Conservation (phyloP, 2,329 filamentous ascomycete genomes). For the Exophiala aquamarina region DNA sequence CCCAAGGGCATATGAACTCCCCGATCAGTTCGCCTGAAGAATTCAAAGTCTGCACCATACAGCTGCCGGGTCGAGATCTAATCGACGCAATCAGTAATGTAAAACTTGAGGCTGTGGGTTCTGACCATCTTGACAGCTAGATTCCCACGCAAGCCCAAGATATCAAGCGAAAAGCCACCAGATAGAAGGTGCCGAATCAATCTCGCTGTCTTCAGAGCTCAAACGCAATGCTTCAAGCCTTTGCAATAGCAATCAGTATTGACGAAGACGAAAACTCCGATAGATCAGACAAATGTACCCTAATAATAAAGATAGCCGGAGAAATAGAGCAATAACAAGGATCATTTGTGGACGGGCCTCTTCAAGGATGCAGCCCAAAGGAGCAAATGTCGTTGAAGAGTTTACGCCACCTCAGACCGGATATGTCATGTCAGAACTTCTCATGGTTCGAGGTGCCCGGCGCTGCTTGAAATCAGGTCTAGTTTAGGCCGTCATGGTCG, state of each 20-base stretch:
- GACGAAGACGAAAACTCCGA: background rate
- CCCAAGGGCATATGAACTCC: constrained; percentile 25
- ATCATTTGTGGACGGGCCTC: constrained; percentile 11
- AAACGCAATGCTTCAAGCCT: background rate
- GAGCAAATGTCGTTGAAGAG: constrained; percentile 4
- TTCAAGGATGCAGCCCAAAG: constrained; percentile 20
- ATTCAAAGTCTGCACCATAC: constrained; percentile 24
- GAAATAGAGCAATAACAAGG: constrained; percentile 10
- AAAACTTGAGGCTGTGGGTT: background rate
- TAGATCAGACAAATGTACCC: constrained; percentile 4
- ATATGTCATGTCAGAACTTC: constrained; percentile 22
- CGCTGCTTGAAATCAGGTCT: constrained; percentile 9
- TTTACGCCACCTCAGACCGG: constrained; percentile 6
- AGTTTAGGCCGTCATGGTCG: constrained; percentile 18
- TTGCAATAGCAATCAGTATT: background rate
- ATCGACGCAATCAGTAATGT: constrained; percentile 7
- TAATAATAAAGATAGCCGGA: constrained; percentile 11
- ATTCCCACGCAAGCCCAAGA: too few relatives aligned
- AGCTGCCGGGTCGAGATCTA: constrained; percentile 23
- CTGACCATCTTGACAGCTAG: constrained; percentile 16
- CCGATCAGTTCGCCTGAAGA: constrained; percentile 28
- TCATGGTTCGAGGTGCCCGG: constrained; percentile 10
- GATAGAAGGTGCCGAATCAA: too few relatives aligned
- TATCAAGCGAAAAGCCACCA: too few relatives aligned
- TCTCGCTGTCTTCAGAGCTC: too few relatives aligned